phyloP scores from a whole-genome alignment of 1,139 yeast species.

The Torulaspora pretoriensis region DNA sequence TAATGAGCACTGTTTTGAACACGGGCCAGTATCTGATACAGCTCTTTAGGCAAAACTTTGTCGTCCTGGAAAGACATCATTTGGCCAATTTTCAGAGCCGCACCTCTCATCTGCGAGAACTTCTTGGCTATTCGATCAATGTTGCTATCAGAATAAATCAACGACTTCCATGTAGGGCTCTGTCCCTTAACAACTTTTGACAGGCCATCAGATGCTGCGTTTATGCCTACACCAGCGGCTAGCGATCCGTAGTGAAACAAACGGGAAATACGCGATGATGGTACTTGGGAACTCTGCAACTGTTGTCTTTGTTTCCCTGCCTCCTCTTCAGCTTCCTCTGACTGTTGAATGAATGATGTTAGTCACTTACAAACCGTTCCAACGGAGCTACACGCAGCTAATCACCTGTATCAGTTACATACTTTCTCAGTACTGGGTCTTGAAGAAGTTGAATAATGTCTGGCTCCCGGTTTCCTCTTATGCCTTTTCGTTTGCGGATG shows the following conservation, averaged over 20 bases:
- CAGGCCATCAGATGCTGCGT: constrained; percentile 76
- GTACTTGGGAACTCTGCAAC: constrained; percentile 66
- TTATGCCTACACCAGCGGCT: constrained; percentile 88
- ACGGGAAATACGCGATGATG: constrained; percentile 79
- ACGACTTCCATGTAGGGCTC: constrained; percentile 51
- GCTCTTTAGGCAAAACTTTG: constrained; percentile 75
- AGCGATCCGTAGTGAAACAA: constrained; percentile 88
- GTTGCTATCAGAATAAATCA: constrained; percentile 74
- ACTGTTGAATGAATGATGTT: constrained; percentile 6
- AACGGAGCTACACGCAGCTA: constrained; percentile 2
- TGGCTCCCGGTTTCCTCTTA: constrained; percentile 13
- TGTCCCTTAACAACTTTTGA: constrained; percentile 57
- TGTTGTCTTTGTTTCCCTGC: constrained; percentile 19
- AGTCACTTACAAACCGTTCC: constrained; percentile 2
- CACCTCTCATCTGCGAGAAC: constrained; percentile 94
- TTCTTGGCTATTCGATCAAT: constrained; percentile 84
- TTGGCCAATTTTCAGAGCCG: constrained; percentile 94
- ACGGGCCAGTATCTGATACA: constrained; percentile 71
- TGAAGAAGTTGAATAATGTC: constrained; percentile 20
- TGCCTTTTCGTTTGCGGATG: constrained; percentile 7
- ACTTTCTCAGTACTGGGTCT: constrained; percentile 11
- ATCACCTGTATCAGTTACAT: constrained; percentile 10
- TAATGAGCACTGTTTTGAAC: constrained; percentile 95
- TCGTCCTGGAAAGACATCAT: constrained; percentile 91
- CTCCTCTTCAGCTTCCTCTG: constrained; percentile 2